Evolutionary conservation across 2,329 filamentous ascomycete genomes (phyloP), one percentile per base, ranked within the genome.

Genomic region (Ascochyta fabae): DNA sequence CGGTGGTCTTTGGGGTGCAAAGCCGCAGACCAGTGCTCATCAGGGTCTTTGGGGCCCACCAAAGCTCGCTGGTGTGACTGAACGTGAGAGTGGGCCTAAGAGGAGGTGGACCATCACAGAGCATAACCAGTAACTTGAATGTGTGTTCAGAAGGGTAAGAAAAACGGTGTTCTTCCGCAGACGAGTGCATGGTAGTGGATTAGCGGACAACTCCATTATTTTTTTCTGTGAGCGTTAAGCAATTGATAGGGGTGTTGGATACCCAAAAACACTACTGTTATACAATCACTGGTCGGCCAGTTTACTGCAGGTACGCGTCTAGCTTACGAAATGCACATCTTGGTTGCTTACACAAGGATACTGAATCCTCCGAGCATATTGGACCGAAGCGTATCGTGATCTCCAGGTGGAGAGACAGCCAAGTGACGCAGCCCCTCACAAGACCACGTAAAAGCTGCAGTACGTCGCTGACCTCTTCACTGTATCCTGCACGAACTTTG

Each of bases 41-140:
- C 58, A 75, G 39, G 77, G 77, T 1, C 75, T 81, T 6, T 81
- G 79, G 79, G 78, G 79, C 0, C 72, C 71, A n/a, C 71, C 74
- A 13, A 61, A 61, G 65, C 66, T 59, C 59, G 66, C 63, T 54
- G 71, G 71, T 29, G 64, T 73, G n/a, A 71, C 71, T 26, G 72
- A 73, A 62, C 71, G 77, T 49, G 70, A 70, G 8, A 62, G 62
- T 24, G 76, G 75, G 35, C 70, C 73, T 22, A 80, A 80, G 70
- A 70, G 78, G 61, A 62, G 78, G 48, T 80, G 78, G 78, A 80
- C 77, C 3, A 67, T 79, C 34, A 74, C 69, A 26, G 72, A 75
- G 59, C 62, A 68, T 40, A 69, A 74, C 24, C 64, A 68, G 29
- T 45, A 47, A 44, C 19, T 47, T 24, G 58, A 33, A 43, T 49